Percentiles rank a stretch among this genome's conserved stretches.
Conservation (phyloP, 345 rosid genomes). For the Corchorus capsularis region DNA sequence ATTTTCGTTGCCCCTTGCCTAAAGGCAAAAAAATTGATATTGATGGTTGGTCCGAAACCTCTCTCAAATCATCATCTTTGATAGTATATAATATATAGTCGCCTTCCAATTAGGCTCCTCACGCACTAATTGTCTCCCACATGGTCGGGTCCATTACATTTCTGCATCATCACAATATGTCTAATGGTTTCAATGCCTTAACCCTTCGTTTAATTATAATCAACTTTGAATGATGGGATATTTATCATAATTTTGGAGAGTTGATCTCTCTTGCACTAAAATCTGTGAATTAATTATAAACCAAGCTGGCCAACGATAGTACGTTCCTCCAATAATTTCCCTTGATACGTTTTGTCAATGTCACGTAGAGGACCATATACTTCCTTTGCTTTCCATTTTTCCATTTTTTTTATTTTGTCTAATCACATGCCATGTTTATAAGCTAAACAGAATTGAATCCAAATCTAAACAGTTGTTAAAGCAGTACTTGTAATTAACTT, state of each 20-base stretch:
- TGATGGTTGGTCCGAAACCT: background rate
- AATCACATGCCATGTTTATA: background rate
- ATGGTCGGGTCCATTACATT: constrained; percentile 5
- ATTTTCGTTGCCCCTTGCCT: background rate
- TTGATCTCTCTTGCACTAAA: background rate
- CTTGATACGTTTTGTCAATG: too few relatives aligned
- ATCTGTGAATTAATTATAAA: background rate
- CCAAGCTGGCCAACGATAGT: background rate
- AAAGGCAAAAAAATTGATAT: background rate
- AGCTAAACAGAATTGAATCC: background rate
- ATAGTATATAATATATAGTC: background rate
- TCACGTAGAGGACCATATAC: too few relatives aligned
- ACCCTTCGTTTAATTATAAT: background rate
- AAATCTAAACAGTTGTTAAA: too few relatives aligned
- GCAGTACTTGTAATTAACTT: too few relatives aligned
- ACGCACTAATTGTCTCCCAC: constrained; percentile 5
- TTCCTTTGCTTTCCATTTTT: too few relatives aligned
- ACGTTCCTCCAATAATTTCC: background rate
- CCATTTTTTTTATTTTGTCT: too few relatives aligned
- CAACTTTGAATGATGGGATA: background rate
- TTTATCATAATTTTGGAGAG: background rate
- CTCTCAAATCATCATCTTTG: background rate
- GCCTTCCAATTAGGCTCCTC: background rate
- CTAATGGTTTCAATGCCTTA: too few relatives aligned
- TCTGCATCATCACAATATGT: background rate